phyloP scores from a whole-genome alignment of 179 eudicot genomes.

The Beta corolliflora region DNA sequence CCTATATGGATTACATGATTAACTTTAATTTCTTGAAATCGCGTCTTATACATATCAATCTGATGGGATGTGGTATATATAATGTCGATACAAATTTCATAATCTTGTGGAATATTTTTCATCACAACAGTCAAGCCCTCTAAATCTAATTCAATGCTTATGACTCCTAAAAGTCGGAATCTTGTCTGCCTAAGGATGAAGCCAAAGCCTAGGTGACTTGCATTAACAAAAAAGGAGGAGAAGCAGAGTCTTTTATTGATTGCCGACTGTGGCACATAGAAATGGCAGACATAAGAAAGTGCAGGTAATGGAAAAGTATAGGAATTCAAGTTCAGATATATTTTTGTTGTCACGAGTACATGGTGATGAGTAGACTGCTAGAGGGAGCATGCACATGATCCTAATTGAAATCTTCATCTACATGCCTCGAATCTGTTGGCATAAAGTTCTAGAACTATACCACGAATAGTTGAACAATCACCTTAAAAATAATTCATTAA shows the following conservation, averaged over 20 bases:
- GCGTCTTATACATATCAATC: background rate
- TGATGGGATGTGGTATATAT: background rate
- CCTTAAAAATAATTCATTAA: background rate
- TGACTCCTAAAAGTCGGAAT: background rate
- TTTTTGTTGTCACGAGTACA: background rate
- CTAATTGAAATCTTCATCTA: background rate
- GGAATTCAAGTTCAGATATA: background rate
- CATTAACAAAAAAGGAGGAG: background rate
- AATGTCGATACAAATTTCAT: background rate
- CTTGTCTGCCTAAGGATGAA: background rate
- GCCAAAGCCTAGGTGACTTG: background rate
- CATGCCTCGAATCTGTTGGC: background rate
- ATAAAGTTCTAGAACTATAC: background rate
- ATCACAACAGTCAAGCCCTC: background rate
- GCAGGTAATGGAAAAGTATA: background rate
- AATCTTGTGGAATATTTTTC: background rate
- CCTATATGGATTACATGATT: background rate
- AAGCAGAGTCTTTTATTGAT: background rate
- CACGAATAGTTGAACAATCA: background rate
- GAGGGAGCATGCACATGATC: background rate
- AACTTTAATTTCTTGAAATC: background rate
- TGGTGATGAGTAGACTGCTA: background rate
- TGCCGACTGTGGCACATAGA: background rate
- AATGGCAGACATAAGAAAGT: background rate
- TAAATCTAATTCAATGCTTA: background rate